Evolutionary conservation across 148 eudicot species (phyloP).

Genomic region (Beta vulgaris): DNA sequence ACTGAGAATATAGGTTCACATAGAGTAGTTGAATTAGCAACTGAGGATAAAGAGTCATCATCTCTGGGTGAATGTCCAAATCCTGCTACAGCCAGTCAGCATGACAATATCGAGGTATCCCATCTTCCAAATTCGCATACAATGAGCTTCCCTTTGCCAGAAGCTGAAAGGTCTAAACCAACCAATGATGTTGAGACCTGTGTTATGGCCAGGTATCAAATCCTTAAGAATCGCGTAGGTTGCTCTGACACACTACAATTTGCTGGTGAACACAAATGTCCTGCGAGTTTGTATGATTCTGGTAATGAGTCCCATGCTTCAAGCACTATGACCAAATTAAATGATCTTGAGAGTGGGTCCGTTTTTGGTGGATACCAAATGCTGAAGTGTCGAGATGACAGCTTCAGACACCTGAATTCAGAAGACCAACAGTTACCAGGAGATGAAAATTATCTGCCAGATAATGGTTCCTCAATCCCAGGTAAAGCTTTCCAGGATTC

Average conservation of each 20-base stretch:
- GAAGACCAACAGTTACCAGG: conserved; percentile 11
- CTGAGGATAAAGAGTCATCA: conserved; percentile 29
- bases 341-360: conserved; percentile 34
- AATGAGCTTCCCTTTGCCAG: conserved; percentile 13
- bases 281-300: background rate
- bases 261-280: conserved; percentile 3
- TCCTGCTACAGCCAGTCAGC: background rate
- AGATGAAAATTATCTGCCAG: conserved; percentile 21
- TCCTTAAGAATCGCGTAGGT: conserved; percentile 42
- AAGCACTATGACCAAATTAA: background rate
- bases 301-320: background rate
- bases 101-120: conserved; percentile 24
- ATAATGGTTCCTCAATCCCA: conserved; percentile 5
- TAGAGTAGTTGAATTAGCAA: conserved; percentile 7
- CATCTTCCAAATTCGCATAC: conserved; percentile 37
- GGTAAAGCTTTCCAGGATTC: conserved; percentile 17
- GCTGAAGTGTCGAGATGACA: conserved; percentile 36
- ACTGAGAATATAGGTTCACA: too few relatives aligned
- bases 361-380: conserved; percentile 46
- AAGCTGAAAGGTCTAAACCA: conserved; percentile 1
- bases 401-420: conserved; percentile 6
- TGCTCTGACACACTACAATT: conserved; percentile 24
- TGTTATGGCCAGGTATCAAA: conserved; percentile 54
- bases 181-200: conserved; percentile 46
- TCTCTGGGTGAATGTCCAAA: conserved; percentile 15